Percentiles rank a stretch among this genome's conserved stretches.
Conservation (phyloP, 805 yeast species). For the Isabelozyma rhagii region DNA sequence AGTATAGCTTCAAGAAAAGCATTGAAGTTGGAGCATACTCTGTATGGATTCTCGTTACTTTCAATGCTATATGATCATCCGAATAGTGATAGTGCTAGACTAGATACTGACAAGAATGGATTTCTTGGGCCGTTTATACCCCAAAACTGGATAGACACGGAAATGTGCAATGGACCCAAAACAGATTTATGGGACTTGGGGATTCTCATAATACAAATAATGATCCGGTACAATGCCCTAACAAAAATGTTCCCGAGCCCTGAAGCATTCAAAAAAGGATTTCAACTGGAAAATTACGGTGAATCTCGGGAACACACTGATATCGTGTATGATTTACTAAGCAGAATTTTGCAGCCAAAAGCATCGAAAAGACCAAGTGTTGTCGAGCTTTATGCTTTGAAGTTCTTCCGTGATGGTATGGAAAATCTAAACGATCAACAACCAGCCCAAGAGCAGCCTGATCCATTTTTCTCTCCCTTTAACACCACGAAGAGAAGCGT, state of each 20-base stretch:
- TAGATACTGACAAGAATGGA: not conserved
- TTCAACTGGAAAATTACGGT: constrained; percentile 31
- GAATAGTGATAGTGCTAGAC: constrained; percentile 3
- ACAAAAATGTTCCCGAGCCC: constrained; percentile 56
- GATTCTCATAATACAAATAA: constrained; percentile 51
- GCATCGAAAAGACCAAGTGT: constrained; percentile 77
- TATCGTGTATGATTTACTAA: constrained; percentile 63
- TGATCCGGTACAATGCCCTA: constrained; percentile 52
- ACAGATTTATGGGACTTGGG: constrained; percentile 96
- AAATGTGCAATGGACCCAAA: constrained; percentile 54
- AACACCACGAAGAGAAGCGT: not conserved
- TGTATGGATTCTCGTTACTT: constrained; percentile 39
- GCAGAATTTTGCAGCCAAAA: constrained; percentile 60
- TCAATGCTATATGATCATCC: constrained; percentile 23
- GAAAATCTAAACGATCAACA: constrained; percentile 11
- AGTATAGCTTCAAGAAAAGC: constrained; percentile 46
- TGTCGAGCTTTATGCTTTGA: constrained; percentile 77
- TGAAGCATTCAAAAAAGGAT: constrained; percentile 30
- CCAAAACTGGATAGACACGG: constrained; percentile 78
- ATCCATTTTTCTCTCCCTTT: not conserved
- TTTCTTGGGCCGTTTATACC: constrained; percentile 15
- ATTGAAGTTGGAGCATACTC: constrained; percentile 58
- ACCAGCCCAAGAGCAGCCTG: not conserved
- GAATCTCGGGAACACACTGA: constrained; percentile 67
- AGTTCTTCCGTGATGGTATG: constrained; percentile 70